A percentile compares a stretch with the other conserved stretches of the same genome.
Evolutionary conservation across 1,139 yeast genomes (phyloP).

Genomic region (Yamadazyma epiphylla): DNA sequence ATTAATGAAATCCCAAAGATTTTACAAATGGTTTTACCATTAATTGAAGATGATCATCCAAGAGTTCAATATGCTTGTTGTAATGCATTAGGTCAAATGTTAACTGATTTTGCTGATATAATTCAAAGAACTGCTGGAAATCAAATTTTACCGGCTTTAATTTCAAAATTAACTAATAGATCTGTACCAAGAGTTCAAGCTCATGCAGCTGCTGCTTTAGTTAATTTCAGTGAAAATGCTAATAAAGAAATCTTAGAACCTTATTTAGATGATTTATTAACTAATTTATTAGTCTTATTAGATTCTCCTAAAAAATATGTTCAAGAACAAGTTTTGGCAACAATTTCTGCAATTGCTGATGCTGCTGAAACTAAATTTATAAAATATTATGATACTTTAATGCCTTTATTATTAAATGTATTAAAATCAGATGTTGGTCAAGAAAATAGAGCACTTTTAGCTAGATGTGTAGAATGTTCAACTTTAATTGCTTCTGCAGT

Average conservation of each 20-base stretch:
- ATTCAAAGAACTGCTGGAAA: constrained; percentile 81
- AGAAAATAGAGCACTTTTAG: constrained; percentile 77
- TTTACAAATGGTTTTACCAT: constrained; percentile 78
- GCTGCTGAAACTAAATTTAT: constrained; percentile 90
- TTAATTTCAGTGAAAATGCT: constrained; percentile 91
- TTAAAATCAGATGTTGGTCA: constrained; percentile 75
- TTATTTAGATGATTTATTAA: constrained; percentile 74
- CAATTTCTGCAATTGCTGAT: constrained; percentile 96
- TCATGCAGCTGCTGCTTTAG: constrained; percentile 98
- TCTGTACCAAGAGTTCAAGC: constrained; percentile 92
- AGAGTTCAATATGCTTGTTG: constrained; percentile 97
- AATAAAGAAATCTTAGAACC: constrained; percentile 85
- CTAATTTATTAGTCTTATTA: constrained; percentile 68
- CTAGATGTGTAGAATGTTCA: constrained; percentile 93
- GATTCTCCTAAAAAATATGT: constrained; percentile 89
- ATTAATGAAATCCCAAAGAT: constrained; percentile 78
- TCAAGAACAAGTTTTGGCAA: constrained; percentile 94
- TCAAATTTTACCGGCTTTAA: constrained; percentile 80
- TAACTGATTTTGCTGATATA: constrained; percentile 92
- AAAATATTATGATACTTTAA: constrained; percentile 89
- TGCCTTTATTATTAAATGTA: constrained; percentile 84
- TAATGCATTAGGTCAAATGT: constrained; percentile 94
- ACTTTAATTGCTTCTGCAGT: constrained; percentile 96
- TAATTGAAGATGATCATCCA: constrained; percentile 78
- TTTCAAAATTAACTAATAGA: constrained; percentile 66